Evolutionary conservation across 2,329 filamentous ascomycete genomes (phyloP), one percentile per base, ranked within the genome.

Genomic region (Penicillium sp.): DNA sequence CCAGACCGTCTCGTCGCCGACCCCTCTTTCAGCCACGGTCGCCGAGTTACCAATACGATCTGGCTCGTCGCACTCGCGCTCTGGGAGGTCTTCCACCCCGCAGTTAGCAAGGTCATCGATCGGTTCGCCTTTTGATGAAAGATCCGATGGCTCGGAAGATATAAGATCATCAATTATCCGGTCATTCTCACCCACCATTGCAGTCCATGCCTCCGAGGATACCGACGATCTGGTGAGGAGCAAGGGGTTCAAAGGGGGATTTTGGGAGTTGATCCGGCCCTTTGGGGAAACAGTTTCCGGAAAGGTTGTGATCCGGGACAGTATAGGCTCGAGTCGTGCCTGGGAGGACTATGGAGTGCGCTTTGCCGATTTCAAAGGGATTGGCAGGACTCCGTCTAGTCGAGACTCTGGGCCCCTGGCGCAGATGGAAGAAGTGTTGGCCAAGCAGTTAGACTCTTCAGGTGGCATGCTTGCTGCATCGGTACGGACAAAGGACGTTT

Each of bases 331-430:
- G 42, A 92, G 91, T 70, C 86, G 86, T 69, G 84, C 85, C 38
- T 93, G 89, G 78, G 93, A 97, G 53, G 92, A 97, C 72, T 99
- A 92, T 74, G 88, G 90, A 1, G 83, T 99, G 56, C 88, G 91
- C 53, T 97, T 99, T 72, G 86, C 89, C 5, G 83, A 85, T 56
- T 84, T 95, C 53, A 78, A 78, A 29, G 69, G 80, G 42, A 75
- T 77, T 40, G 69, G 69, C 42, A 74, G 72, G 24, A 57, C 69
- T 22, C 60, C 71, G 26, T 66, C 70, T 46, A 69, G 72, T 56
- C 65, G 66, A 55, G 76, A 71, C 50, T 68, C 75, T 50, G 77
- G 76, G 13, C 60, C 70, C 37, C 54, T 74, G 42, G 75, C 80
- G 18, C 85, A 91, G 63, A 86, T 95, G 37, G 93, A 97, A 70